phyloP scores from a whole-genome alignment of 805 yeast species.

The Spathaspora hagerdaliae region DNA sequence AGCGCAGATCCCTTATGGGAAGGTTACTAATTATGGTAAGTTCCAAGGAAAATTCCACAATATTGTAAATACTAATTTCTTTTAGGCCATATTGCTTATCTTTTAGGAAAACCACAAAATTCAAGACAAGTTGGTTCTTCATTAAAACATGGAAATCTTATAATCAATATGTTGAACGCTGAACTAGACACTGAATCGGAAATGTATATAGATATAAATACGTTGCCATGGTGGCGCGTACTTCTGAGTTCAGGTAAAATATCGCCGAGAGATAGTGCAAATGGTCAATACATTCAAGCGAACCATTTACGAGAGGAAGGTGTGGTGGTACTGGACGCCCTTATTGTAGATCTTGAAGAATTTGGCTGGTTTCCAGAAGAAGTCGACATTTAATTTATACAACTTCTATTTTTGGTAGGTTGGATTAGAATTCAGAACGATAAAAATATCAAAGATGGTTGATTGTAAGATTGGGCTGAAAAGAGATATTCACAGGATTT shows the following conservation, averaged over 20 bases:
- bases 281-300: conserved; percentile 46
- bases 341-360: conserved; percentile 37
- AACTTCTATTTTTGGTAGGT: neutral
- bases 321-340: conserved; percentile 30
- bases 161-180: conserved; percentile 18
- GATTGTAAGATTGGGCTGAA: no score
- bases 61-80: neutral
- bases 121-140: conserved; percentile 75
- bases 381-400: conserved; percentile 14
- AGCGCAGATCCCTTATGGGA: conserved; percentile 54
- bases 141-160: conserved; percentile 42
- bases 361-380: conserved; percentile 74
- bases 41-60: neutral
- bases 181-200: conserved; percentile 14
- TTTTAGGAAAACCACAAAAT: conserved; percentile 58
- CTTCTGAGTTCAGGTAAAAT: conserved; percentile 60
- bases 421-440: no score
- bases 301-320: conserved; percentile 45
- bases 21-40: conserved; percentile 65
- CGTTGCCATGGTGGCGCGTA: conserved; percentile 82
- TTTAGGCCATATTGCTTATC: conserved; percentile 61
- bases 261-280: conserved; percentile 44
- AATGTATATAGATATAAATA: conserved; percentile 13
- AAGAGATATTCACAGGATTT: no score
- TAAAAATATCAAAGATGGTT: no score